Conservation (phyloP, 2,329 filamentous ascomycete genomes). For the Celoporthe dispersa region DNA sequence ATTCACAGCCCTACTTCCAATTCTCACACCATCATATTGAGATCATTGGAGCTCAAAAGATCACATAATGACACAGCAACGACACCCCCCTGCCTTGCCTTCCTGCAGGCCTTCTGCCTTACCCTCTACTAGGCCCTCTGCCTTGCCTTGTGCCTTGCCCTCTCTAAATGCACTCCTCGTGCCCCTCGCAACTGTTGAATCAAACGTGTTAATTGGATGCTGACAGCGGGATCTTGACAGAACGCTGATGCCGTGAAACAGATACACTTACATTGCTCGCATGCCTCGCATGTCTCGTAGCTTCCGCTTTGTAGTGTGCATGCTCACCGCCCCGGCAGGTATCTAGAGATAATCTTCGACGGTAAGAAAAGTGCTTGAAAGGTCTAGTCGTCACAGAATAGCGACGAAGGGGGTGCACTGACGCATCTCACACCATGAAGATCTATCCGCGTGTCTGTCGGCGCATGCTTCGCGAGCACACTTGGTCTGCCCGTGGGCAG, state of each 20-base stretch:
- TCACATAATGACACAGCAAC: no score
- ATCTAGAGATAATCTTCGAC: not conserved
- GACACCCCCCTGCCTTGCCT: not conserved
- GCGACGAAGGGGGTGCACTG: not conserved
- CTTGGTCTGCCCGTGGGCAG: not conserved
- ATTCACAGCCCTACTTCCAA: no score
- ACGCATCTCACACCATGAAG: constrained; percentile 2
- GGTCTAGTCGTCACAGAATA: not conserved
- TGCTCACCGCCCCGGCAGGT: not conserved
- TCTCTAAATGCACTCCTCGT: not conserved
- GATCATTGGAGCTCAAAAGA: no score
- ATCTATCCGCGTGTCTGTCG: not conserved
- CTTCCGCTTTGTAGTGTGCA: not conserved
- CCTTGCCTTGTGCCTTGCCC: not conserved
- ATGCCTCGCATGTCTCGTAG: not conserved
- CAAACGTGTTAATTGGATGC: not conserved
- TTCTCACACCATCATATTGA: no score
- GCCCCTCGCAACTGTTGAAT: not conserved
- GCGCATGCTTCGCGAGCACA: not conserved
- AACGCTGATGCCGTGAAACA: not conserved
- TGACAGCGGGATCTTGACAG: not conserved
- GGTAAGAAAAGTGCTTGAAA: not conserved
- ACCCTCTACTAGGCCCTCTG: not conserved
- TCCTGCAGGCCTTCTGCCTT: not conserved
- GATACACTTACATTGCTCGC: not conserved